Evolutionary conservation across 2,329 filamentous ascomycete species (phyloP), one percentile per base, ranked within the genome.

Genomic region (Biscogniauxia sp.): DNA sequence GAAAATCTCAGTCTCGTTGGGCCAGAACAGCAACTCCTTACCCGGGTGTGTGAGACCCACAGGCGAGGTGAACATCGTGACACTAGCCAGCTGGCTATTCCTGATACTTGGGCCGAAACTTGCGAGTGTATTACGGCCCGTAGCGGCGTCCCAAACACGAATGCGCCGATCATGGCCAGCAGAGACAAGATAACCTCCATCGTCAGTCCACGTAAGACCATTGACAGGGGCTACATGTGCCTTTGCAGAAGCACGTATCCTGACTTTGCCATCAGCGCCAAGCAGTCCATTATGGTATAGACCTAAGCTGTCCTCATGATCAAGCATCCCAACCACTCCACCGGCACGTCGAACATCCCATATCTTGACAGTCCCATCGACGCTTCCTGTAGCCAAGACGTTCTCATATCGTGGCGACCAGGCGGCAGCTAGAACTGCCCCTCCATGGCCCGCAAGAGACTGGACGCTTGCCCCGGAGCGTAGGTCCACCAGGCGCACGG

Each of bases 291-390:
- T 72, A 53, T 80, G 73, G 50, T 84, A 74, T 4, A 93, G 74
- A 1, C 93, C 93, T 2, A 90, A 79, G 2, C 87, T 88, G 71
- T 97, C 92, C 71, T 97, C 92, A 76, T 92, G 87, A 71, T 97
- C 91, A 1, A 98, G 81, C 50, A 90, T 83, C 0, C 88, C 92
- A 32, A 98, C 80, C 20, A 89, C 86, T 6, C 88, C 88, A 20
- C 89, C 89, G 28, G 91, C 90, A 32, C 91, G 87, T 3, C 94
- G 84, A 25, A 97, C 85, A 73, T 98, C 94, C 88, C 94, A 98
- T 41, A 97, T 80, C 20, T 93, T 86, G 2, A 93, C 87, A 9
- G 87, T 89, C 20, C 93, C 93, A 72, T 98, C 93, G 0, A 88
- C 85, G n/a, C 92, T 90, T 0, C 91, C 92, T 55, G 91, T 94